Percentiles rank a stretch among this genome's conserved stretches.
Evolutionary conservation across 83 land plant species (phyloP).

Genomic region (Diphasiastrum complanatum): DNA sequence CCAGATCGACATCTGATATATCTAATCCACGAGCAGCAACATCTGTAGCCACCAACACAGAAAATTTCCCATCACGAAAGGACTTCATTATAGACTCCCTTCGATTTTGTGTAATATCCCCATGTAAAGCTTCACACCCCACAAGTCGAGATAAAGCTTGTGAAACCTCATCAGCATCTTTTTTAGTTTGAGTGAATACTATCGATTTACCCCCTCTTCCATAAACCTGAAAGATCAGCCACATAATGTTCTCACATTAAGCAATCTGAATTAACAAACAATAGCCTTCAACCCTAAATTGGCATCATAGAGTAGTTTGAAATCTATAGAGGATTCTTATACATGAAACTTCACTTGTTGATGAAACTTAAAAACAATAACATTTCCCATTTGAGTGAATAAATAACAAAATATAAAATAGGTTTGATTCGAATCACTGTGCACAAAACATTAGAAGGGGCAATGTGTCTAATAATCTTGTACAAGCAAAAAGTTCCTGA

Average conservation of each 20-base stretch:
- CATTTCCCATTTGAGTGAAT: neutral
- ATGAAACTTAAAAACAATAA: neutral
- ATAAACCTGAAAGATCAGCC: conserved; percentile 18
- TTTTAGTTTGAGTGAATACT: conserved; percentile 21
- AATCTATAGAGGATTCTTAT: no score
- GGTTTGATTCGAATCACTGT: no score
- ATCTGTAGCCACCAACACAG: conserved; percentile 96
- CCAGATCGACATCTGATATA: conserved; percentile 92
- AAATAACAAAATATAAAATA: conserved; percentile 5
- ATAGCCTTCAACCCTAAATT: no score
- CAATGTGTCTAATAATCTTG: no score
- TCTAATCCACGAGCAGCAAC: conserved; percentile 98
- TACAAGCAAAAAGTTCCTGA: no score
- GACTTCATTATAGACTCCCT: conserved; percentile 81
- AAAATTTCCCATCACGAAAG: conserved; percentile 84
- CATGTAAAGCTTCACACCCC: conserved; percentile 93
- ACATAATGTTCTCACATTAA: no score
- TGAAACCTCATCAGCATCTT: conserved; percentile 87
- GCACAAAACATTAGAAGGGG: no score
- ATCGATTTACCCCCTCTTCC: conserved; percentile 19
- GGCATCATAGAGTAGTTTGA: no score
- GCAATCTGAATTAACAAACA: no score
- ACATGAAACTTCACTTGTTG: no score
- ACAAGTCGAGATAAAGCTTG: conserved; percentile 57
- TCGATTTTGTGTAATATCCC: conserved; percentile 88